A percentile compares a stretch with the other conserved stretches of the same genome.
phyloP scores from a whole-genome alignment of 495 filamentous ascomycete species.

The Annulohypoxylon bovei region DNA sequence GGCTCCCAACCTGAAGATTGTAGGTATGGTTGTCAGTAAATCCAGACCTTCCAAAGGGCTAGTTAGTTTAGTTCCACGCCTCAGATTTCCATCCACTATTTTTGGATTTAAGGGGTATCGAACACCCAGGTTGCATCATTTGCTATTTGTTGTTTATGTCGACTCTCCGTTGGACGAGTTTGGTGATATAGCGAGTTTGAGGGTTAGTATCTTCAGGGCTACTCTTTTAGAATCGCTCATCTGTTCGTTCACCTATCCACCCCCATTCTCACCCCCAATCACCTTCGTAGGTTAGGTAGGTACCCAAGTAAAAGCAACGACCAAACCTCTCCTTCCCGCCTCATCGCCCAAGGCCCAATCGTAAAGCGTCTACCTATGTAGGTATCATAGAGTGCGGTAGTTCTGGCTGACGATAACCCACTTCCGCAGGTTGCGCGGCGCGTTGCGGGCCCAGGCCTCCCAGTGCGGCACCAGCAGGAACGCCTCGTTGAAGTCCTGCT shows the following conservation, averaged over 20 bases:
- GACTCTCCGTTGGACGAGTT: neutral
- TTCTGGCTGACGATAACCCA: conserved; percentile 81
- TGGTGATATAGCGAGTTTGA: neutral
- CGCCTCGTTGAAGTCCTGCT: conserved; percentile 76
- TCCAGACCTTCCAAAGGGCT: neutral
- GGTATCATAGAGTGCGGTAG: conserved; percentile 61
- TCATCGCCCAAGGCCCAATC: neutral
- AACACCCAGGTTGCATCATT: neutral
- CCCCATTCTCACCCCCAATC: too few relatives aligned
- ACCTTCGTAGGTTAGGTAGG: too few relatives aligned
- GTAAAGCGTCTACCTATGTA: neutral
- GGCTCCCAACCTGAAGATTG: too few relatives aligned
- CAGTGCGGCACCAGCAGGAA: conserved; percentile 82
- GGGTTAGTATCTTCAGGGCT: neutral
- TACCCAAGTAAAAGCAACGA: too few relatives aligned
- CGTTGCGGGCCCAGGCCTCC: conserved; percentile 56
- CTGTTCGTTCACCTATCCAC: too few relatives aligned
- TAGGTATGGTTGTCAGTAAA: too few relatives aligned
- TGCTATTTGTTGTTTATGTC: neutral
- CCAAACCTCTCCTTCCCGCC: neutral
- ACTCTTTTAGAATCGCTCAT: too few relatives aligned
- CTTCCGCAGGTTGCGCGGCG: conserved; percentile 52
- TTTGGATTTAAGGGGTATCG: neutral
- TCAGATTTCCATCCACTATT: neutral
- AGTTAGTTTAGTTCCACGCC: neutral